Base-by-base conservation (phyloP, 2,329 filamentous ascomycete genomes). In the Chrysosporium keratinophilum region DNA sequence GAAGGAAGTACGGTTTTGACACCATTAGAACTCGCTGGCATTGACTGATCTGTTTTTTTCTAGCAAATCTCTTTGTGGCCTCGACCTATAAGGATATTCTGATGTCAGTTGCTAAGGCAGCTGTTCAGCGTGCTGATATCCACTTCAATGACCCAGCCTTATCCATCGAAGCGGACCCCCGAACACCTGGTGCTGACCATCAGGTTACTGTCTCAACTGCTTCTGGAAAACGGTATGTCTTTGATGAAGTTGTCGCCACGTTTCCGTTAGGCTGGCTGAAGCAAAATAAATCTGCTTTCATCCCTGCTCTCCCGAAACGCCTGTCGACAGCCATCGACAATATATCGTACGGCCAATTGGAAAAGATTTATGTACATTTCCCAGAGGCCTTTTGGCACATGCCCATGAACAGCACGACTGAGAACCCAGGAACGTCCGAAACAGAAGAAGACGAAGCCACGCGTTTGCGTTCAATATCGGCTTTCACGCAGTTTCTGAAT, bases 401-500 rank as follows among this genome's bases (percentile, higher is more conserved):
- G 57, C 54, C 35, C 50, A 53, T 45, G 23, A 48, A 48, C 34
- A 56, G 46, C 35, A 40, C 17, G 11, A 10, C 12, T 52, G 34
- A 52, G 31, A 45, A 20, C 2, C 23, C 39, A 34, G 15, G 37
- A 34, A 49, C 39, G 40, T 56, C 10, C 20, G 33, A 48, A 12
- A 34, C 17, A 19, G 49, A 35, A 42, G 12, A 45, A 41, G 45
- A 37, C 62, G 63, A 0, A 59, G 68, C 31, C 66, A 68, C 10
- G 65, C 71, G 12, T 17, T 31, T 31, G 5, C 12, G 4, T 28
- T 34, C 34, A 3, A 35, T 52, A 12, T 76, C 83, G 3, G 82
- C 84, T 20, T 90, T 91, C 68, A 82, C 81, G 42, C 83, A 88
- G 63, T 94, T 88, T 78, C 77, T 89, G 35, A 71, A 81, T 0